Evolutionary conservation across 768 basidiomycete species (phyloP), one percentile per base, ranked within the genome.

Genomic region (Trametes sanguinea): DNA sequence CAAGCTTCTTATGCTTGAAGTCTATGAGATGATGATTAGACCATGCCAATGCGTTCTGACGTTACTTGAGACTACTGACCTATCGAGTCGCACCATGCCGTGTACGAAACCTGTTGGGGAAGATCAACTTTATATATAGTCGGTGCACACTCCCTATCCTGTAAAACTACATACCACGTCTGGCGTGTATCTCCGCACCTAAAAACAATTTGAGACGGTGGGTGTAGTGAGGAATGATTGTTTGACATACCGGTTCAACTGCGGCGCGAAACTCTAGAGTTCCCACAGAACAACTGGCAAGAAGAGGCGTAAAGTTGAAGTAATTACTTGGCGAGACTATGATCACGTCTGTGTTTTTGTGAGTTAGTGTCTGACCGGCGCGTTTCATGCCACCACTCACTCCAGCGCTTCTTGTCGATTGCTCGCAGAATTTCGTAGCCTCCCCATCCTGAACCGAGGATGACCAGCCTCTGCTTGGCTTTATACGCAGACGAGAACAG

Each of bases 221-320:
- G 22, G 22, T 22, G 22, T 22, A 22, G 22, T 22, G 22, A 22
- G 22, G 22, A 22, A 22, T 22, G 22, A 22, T 22, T 22, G 22
- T 22, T 22, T 22, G 22, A 75, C 88, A 67, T 52, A 92, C 92
- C 1, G 92, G 85, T 73, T 95, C 93, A 37, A 93, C 78, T 0
- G 90, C 88, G 67, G 88, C 87, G 29, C 92, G 78, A 69, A 88
- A 92, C 65, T 94, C 92, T 50, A 95, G 77, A 6, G 93, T 94
- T 2, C 94, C 94, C 29, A 93, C 90, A 3, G 90, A 83, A 60
- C 88, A 84, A 51, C 85, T 79, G 0, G 88, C 87, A 1, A 90
- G 78, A 33, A 91, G 73, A 0, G 88, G 87, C 29, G 84, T 83
- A 64, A 87, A 87, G 68, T 86, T 87, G 75, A 88, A 89, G 73